Evolutionary conservation across 106 monocot species (phyloP).

Genomic region (Apostasia shenzhenica): DNA sequence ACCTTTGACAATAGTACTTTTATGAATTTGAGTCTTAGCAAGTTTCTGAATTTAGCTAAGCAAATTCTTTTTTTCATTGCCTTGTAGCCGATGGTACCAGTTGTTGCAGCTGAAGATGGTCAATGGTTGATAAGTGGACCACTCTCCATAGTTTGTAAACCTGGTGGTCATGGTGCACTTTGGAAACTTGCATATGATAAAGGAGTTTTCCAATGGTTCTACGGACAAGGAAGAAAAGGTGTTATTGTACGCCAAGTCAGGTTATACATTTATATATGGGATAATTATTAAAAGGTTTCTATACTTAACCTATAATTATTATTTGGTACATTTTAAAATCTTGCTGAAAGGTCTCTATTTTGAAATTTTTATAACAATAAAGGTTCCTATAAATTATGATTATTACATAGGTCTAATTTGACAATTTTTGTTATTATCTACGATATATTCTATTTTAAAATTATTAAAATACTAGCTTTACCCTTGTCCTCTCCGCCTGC

Average conservation of each 20-base stretch:
- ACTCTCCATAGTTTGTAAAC: conserved; percentile 66
- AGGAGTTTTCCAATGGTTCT: conserved; percentile 90
- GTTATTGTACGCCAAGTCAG: conserved; percentile 98
- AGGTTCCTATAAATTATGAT: too few relatives aligned
- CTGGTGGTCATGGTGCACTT: conserved; percentile 97
- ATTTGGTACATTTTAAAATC: too few relatives aligned
- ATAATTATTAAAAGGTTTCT: background rate
- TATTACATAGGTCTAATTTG: too few relatives aligned
- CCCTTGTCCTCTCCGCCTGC: too few relatives aligned
- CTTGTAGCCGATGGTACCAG: conserved; percentile 84
- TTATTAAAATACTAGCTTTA: too few relatives aligned
- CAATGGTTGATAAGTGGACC: conserved; percentile 65
- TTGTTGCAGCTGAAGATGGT: conserved; percentile 77
- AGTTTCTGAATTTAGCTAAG: background rate
- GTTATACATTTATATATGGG: conserved; percentile 23
- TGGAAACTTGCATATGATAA: conserved; percentile 98
- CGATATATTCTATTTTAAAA: too few relatives aligned
- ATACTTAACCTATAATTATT: too few relatives aligned
- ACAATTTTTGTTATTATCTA: too few relatives aligned
- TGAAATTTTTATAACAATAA: too few relatives aligned
- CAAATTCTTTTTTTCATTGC: conserved; percentile 1
- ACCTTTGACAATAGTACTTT: background rate
- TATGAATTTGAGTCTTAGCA: background rate
- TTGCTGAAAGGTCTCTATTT: too few relatives aligned
- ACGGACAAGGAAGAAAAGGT: conserved; percentile 71